Conservation (phyloP, 2,329 filamentous ascomycete species). For the Chaetomium globosum region DNA sequence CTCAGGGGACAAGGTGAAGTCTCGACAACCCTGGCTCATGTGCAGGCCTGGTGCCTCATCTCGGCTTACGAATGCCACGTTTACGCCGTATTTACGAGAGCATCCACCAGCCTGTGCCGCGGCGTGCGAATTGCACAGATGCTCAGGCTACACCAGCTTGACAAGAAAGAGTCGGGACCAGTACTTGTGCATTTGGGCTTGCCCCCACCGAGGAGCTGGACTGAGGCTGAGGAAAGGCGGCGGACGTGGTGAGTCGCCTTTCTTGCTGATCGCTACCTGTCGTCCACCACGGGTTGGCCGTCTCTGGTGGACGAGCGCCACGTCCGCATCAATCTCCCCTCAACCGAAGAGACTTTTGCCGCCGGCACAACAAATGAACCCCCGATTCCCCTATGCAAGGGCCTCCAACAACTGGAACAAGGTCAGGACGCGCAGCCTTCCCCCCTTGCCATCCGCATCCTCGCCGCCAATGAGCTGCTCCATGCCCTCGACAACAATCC, state of each 20-base stretch:
- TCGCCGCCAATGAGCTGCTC: slow-evolving; percentile 15
- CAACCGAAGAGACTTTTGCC: slow-evolving; percentile 42
- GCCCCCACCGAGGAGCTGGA: slow-evolving; percentile 66
- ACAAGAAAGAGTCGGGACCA: slow-evolving; percentile 61
- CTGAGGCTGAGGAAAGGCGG: slow-evolving; percentile 66
- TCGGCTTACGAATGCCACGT: slow-evolving; percentile 65
- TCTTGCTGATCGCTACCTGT: slow-evolving; percentile 66
- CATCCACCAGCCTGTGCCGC: slow-evolving; percentile 67
- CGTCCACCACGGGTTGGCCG: slow-evolving; percentile 71
- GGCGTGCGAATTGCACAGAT: slow-evolving; percentile 63
- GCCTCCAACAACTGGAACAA: slow-evolving; percentile 59
- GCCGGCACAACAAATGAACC: not conserved
- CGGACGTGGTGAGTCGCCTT: slow-evolving; percentile 70
- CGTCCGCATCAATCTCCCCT: slow-evolving; percentile 59
- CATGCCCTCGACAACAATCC: slow-evolving; percentile 9
- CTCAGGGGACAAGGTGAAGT: slow-evolving; percentile 29
- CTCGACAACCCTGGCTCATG: slow-evolving; percentile 60
- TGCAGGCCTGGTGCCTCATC: slow-evolving; percentile 64
- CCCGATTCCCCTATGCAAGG: slow-evolving; percentile 3
- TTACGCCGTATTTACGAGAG: slow-evolving; percentile 67
- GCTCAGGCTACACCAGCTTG: slow-evolving; percentile 68
- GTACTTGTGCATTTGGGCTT: slow-evolving; percentile 66
- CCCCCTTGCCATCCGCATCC: slow-evolving; percentile 53
- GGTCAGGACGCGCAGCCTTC: slow-evolving; percentile 53
- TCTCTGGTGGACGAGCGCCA: slow-evolving; percentile 68